phyloP scores from a whole-genome alignment of 1,139 yeast species.

The Geotrichum citri-aurantii region DNA sequence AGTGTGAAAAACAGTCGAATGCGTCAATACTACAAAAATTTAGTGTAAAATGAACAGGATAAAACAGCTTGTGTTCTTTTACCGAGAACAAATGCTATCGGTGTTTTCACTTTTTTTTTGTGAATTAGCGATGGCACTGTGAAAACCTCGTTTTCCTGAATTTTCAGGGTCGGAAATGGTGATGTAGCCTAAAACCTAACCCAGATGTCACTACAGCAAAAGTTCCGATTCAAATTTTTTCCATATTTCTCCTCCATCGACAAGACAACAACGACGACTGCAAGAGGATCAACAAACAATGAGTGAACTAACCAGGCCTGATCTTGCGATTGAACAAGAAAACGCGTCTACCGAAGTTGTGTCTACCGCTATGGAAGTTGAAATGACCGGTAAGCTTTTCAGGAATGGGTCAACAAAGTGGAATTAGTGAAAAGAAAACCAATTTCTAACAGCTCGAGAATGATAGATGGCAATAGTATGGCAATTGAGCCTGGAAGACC shows the following conservation, averaged over 20 bases:
- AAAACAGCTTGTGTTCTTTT: too few species aligned
- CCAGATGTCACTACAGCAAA: not conserved
- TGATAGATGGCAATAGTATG: not conserved
- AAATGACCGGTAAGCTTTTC: not conserved
- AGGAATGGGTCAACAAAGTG: too few species aligned
- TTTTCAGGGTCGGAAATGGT: not conserved
- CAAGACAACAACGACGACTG: not conserved
- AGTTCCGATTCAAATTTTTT: not conserved
- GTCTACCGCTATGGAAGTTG: conserved; percentile 5
- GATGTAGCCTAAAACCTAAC: not conserved
- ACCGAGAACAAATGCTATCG: not conserved
- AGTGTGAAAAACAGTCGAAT: too few species aligned
- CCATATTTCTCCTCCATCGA: not conserved
- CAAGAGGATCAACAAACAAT: not conserved
- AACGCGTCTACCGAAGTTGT: not conserved
- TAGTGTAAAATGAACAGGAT: too few species aligned
- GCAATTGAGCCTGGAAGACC: not conserved
- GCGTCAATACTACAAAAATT: too few species aligned
- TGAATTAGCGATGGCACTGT: not conserved
- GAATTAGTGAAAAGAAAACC: too few species aligned
- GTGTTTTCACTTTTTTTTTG: not conserved
- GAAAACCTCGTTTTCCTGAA: not conserved
- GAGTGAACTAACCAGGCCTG: not conserved
- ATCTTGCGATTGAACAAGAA: not conserved
- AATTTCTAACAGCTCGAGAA: not conserved